Evolutionary conservation across 2,329 filamentous ascomycete species (phyloP).

Genomic region (Alternaria brassicae): DNA sequence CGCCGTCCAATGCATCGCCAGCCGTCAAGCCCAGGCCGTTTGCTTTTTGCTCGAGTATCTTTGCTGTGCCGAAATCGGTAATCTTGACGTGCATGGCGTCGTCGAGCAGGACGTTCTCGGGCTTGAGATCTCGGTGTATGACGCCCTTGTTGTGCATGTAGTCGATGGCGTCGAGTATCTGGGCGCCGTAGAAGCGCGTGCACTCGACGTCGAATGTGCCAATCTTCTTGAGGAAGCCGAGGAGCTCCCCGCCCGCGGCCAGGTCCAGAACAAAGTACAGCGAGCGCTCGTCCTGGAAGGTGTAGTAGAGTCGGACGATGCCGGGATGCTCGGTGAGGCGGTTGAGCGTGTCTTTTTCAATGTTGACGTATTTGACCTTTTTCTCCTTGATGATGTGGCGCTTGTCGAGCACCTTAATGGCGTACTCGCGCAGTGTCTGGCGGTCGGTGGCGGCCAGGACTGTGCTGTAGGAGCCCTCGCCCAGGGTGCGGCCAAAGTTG

Average conservation of each 20-base stretch:
- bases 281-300: slow-evolving; percentile 95
- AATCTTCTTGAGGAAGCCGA: slow-evolving; percentile 93
- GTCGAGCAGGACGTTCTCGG: slow-evolving; percentile 94
- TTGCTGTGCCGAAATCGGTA: slow-evolving; percentile 98
- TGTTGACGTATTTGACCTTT: slow-evolving; percentile 99
- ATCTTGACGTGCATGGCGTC: slow-evolving; percentile 98
- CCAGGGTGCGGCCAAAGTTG: slow-evolving; percentile 86
- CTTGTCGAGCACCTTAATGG: slow-evolving; percentile 98
- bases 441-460: slow-evolving; percentile 92
- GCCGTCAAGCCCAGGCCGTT: slow-evolving; percentile 48
- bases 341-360: slow-evolving; percentile 97
- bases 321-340: slow-evolving; percentile 95
- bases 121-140: slow-evolving; percentile 95
- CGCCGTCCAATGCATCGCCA: slow-evolving; percentile 62
- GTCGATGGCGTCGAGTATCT: slow-evolving; percentile 94
- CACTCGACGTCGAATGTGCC: slow-evolving; percentile 95
- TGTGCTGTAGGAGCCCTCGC: slow-evolving; percentile 97
- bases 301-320: slow-evolving; percentile 96
- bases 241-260: slow-evolving; percentile 87
- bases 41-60: slow-evolving; percentile 71
- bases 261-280: slow-evolving; percentile 97
- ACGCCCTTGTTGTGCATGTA: slow-evolving; percentile 98
- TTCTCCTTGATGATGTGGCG: slow-evolving; percentile 99
- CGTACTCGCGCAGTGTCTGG: slow-evolving; percentile 93
- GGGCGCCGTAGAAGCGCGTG: slow-evolving; percentile 89